A percentile compares a stretch with the other conserved stretches of the same genome.
phyloP scores from a whole-genome alignment of 768 basidiomycete genomes.

The Naganishia friedmannii region DNA sequence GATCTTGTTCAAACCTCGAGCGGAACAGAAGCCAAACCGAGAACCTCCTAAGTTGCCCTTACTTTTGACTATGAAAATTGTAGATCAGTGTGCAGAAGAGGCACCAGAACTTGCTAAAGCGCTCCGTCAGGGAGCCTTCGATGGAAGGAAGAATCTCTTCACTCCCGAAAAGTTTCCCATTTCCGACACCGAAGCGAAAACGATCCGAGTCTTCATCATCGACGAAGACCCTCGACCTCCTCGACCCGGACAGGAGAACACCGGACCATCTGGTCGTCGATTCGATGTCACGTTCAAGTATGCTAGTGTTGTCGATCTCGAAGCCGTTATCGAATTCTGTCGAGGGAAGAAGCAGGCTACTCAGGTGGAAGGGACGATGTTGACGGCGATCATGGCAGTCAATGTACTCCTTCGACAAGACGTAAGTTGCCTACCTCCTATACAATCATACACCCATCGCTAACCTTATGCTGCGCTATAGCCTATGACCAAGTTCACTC shows the following conservation, averaged over 20 bases:
- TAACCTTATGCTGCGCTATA: background rate
- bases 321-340: conserved; percentile 45
- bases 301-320: conserved; percentile 43
- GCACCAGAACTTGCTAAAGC: background rate
- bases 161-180: conserved; percentile 38
- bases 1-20: conserved; percentile 20
- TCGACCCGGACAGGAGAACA: conserved; percentile 40
- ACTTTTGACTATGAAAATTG: background rate
- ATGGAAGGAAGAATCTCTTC: conserved; percentile 44
- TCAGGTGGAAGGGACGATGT: conserved; percentile 39
- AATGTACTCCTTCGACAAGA: conserved; percentile 46
- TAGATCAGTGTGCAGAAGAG: background rate
- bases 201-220: conserved; percentile 14
- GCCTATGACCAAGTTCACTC: conserved; percentile 26
- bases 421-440: background rate
- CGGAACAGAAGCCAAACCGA: background rate
- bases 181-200: conserved; percentile 21
- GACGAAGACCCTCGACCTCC: conserved; percentile 24
- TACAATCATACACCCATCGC: background rate
- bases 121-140: conserved; percentile 4
- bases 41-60: conserved; percentile 5
- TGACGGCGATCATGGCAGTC: conserved; percentile 45
- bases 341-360: conserved; percentile 40
- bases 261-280: conserved; percentile 25
- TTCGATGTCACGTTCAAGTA: conserved; percentile 47